These are phyloP conservation scores for Exobasidium cylindrosporum DNA, from an alignment of 1,284 basidiomycete species.

Conservation along the genomic window DNA sequence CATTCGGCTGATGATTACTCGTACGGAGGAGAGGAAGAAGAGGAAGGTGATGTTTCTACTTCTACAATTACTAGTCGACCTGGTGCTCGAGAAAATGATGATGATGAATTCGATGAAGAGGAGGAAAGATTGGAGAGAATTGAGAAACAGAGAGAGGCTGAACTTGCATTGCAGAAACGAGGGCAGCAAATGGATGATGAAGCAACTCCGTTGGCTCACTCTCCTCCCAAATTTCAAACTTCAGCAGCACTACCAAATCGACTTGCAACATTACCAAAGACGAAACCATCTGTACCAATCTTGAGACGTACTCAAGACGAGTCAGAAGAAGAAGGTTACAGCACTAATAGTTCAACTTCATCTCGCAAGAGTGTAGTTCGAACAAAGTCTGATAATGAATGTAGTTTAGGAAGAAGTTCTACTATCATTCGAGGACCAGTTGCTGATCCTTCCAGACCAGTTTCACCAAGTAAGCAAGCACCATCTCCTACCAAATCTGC, in stretches of 20 bases:
- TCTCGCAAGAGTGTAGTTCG: background rate
- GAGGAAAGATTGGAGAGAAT: slow-evolving; percentile 8
- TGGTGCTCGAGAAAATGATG: slow-evolving; percentile 12
- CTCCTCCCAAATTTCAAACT: slow-evolving; percentile 13
- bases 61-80: background rate
- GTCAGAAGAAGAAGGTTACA: background rate
- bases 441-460: slow-evolving; percentile 10
- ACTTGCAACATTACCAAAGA: background rate
- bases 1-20: background rate
- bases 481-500: slow-evolving; percentile 18
- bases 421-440: slow-evolving; percentile 20
- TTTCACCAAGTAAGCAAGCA: slow-evolving; percentile 15
- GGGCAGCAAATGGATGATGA: slow-evolving; percentile 9
- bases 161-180: slow-evolving; percentile 11
- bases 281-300: background rate
- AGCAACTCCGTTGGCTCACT: slow-evolving; percentile 10
- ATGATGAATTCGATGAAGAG: slow-evolving; percentile 15
- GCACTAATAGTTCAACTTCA: background rate
- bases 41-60: slow-evolving; percentile 4
- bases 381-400: background rate
- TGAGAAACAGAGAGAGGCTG: slow-evolving; percentile 1
- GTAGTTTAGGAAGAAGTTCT: background rate
- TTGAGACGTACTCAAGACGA: background rate
- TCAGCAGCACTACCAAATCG: background rate
- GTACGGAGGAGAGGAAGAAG: background rate